A percentile compares a stretch with the other conserved stretches of the same genome.
These are phyloP conservation scores for Paxillus involutus DNA, from an alignment of 768 basidiomycete genomes.

Conservation along the genomic window DNA sequence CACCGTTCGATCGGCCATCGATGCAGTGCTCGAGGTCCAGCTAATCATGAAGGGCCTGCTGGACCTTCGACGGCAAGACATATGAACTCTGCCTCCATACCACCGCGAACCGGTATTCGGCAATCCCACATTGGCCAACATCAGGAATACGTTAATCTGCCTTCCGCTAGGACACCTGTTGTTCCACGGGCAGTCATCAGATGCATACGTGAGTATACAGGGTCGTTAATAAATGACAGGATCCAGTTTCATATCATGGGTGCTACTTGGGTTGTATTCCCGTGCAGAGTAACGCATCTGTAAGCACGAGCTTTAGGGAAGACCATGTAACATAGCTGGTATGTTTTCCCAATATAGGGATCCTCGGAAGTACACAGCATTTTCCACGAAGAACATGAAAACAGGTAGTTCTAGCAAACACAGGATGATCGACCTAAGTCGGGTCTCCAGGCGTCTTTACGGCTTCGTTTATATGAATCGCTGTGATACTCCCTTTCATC, in stretches of 20 bases:
- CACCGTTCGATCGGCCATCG: slow-evolving; percentile 67
- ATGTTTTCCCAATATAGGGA: neutral
- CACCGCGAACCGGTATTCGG: neutral
- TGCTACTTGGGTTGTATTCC: too few species aligned
- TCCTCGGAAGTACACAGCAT: neutral
- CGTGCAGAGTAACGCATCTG: neutral
- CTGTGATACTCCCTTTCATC: neutral
- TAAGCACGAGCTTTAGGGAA: neutral
- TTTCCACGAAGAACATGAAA: neutral
- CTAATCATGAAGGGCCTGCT: slow-evolving; percentile 81
- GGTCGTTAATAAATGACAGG: neutral
- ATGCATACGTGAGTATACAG: too few species aligned
- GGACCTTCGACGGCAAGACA: slow-evolving; percentile 73
- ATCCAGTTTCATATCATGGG: neutral
- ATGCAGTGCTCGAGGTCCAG: slow-evolving; percentile 80
- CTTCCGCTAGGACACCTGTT: neutral
- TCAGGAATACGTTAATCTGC: neutral
- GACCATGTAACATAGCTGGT: neutral
- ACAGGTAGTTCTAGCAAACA: neutral
- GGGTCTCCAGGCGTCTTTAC: neutral
- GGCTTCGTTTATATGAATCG: neutral
- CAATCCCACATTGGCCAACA: neutral
- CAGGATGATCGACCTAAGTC: neutral
- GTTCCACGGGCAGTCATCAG: too few species aligned
- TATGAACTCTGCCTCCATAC: slow-evolving; percentile 34